Conservation (phyloP, 23 red algal genomes). For the Gracilariopsis chorda region DNA sequence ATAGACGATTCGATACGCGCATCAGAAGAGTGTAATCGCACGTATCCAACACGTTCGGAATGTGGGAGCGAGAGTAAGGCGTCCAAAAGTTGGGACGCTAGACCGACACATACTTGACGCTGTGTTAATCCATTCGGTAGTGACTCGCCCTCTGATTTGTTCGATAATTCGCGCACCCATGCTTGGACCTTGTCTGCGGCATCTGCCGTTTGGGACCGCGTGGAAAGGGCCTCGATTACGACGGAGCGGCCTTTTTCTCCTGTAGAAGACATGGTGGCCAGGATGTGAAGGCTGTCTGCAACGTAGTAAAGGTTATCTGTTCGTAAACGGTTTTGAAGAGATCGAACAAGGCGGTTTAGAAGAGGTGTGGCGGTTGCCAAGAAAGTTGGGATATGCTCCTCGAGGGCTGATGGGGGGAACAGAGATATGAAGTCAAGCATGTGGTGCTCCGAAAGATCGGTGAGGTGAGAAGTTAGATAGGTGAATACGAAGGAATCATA, state of each 20-base stretch:
- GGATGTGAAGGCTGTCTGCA: conserved; percentile 4
- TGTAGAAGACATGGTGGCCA: background rate
- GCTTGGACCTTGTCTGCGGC: conserved; percentile 11
- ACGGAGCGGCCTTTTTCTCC: background rate
- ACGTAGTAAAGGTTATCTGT: background rate
- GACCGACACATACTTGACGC: conserved; percentile 7
- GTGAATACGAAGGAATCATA: conserved; percentile 20
- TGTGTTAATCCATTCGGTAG: conserved; percentile 1
- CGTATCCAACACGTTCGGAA: background rate
- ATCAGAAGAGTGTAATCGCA: background rate
- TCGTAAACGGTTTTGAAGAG: background rate
- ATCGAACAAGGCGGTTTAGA: conserved; percentile 16
- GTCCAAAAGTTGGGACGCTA: background rate
- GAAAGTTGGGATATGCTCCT: background rate
- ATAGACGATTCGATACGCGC: background rate
- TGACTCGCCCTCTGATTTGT: background rate
- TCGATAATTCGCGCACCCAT: background rate
- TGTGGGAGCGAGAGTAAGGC: conserved; percentile 1
- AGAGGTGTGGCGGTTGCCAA: background rate
- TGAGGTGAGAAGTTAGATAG: background rate
- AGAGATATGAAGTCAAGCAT: conserved; percentile 1
- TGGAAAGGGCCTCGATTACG: conserved; percentile 3
- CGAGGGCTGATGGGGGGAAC: background rate
- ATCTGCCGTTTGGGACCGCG: background rate
- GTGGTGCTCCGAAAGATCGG: background rate